Base-by-base conservation (phyloP, 148 eudicot genomes). In the Diospyros kaki region DNA sequence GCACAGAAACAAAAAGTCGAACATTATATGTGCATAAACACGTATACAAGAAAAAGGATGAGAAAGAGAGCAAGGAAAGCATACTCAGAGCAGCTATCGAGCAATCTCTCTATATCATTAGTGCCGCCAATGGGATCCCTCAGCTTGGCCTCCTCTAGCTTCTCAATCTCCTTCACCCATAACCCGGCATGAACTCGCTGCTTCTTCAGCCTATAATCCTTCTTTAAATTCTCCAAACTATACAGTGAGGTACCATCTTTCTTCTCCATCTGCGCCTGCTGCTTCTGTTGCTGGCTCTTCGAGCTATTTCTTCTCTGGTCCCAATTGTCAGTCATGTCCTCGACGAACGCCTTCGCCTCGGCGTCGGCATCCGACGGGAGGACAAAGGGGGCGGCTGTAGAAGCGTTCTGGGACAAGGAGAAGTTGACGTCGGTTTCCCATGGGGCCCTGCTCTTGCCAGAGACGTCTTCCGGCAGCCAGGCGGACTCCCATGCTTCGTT, bases 321-420 rank as follows among this genome's bases (percentile, higher is more conserved):
- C 98, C 98, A 95, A 68, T 95, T 95, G 41, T 92, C 96, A 39
- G 79, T 84, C 98, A 95, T 95, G 41, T 95, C 97, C 77, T 83
- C 93, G 18, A 92, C 88, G 64, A 95, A 95, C 28, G 96, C 97
- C 83, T 83, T 87, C 13, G 96, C 90, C 50, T 92, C 97, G 5
- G 91, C 43, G 66, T 94, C 98, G 1, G 78, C 67, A 51, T 80
- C 89, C 40, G 80, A 17, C 1, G 85, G 69, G 18, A 78, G 46
- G 39, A 53, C 65, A 18, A 67, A 2, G 14, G 74, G 40, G 64
- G 74, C 5, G 38, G 52, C 38, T 9, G 45, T 50, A 13, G 70
- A 14, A 55, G 79, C 40, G 40, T 74, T 51, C 15, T 82, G 69
- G 41, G 85, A 69, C 28, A 74, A 70, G 51, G 86, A 71, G 73